phyloP scores from a whole-genome alignment of 148 eudicot genomes.

The Diospyros lotus region DNA sequence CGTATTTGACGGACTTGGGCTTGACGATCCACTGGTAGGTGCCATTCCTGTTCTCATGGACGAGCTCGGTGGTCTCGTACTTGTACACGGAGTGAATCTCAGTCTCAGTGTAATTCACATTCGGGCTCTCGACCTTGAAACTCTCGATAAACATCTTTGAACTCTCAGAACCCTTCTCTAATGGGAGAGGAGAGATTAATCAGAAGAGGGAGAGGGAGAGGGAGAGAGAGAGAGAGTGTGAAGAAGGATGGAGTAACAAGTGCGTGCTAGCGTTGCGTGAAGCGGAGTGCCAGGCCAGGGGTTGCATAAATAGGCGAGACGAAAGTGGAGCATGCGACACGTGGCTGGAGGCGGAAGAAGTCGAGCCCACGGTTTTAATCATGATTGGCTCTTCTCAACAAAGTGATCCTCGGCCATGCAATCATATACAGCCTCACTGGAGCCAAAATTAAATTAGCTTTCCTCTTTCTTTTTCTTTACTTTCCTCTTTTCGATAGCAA shows the following conservation, averaged over 20 bases:
- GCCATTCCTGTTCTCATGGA: slow-evolving; percentile 81
- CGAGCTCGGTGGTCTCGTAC: slow-evolving; percentile 87
- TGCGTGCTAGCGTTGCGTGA: neutral
- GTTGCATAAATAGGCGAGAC: slow-evolving; percentile 19
- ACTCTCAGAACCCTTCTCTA: neutral
- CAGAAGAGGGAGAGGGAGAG: neutral
- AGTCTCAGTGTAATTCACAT: slow-evolving; percentile 68
- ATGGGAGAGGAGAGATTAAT: neutral
- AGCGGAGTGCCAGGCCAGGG: neutral
- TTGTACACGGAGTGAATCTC: slow-evolving; percentile 78
- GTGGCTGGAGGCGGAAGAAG: no score
- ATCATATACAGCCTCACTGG: neutral
- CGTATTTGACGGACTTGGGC: slow-evolving; percentile 80
- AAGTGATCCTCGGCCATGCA: slow-evolving; percentile 12
- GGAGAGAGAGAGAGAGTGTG: neutral
- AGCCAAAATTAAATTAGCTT: no score
- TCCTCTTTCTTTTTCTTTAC: no score
- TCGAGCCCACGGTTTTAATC: neutral
- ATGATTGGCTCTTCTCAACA: neutral
- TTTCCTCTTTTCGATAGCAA: no score
- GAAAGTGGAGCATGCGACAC: slow-evolving; percentile 7
- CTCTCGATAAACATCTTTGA: slow-evolving; percentile 78
- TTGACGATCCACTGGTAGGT: slow-evolving; percentile 82
- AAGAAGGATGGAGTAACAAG: neutral
- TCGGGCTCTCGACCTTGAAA: slow-evolving; percentile 88